Base-by-base conservation (phyloP, 2,329 filamentous ascomycete species). In the Fonsecaea erecta region DNA sequence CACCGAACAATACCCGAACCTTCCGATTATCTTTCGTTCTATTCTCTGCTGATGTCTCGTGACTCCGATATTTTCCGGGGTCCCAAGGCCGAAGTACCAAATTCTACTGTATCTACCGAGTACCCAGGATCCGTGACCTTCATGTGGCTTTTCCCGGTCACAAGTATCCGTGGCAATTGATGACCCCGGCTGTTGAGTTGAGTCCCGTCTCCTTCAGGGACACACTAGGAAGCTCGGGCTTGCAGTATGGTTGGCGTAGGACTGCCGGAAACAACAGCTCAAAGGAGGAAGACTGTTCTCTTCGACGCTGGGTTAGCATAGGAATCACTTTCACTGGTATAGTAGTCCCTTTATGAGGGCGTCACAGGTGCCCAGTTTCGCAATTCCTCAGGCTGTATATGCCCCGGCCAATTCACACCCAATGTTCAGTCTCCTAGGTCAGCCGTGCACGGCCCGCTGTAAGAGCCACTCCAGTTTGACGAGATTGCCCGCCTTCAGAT, bases 391-490 rank as follows among this genome's bases (percentile, higher is more conserved):
- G 43, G 43, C 1, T 8, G 9, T 48, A 48, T 11, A 24, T 12
- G 21, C 1, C 40, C n/a, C n/a, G 3, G 18, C 21, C 43, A 48
- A 24, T 48, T 26, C 18, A 24, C 43, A 24, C 1, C 43, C 43
- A 21, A 24, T 24, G 18, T 5, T 48, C 43, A 48, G 43, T 26
- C 43, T 24, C 43, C 43, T 24, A 48, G 43, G 16, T 60, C 51
- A 14, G 62, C 64, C n/a, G 48, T 63, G 58, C 6, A 57, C 52
- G 11, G 64, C 64, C 28, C 64, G 46, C 35, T 67, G 64, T 28
- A 63, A 24, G 21, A 67, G 52, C 64, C 64, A 67, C 14, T 48
- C 64, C 60, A 67, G 18, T 37, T 61, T 61, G 2, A 30, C 58
- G 30, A 54, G 55, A 48, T 56, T 66, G 1, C 35, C 48, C 16